These are phyloP conservation scores for Talaromyces atroroseus DNA, from an alignment of 2,329 filamentous ascomycete species.

Conservation along the genomic window DNA sequence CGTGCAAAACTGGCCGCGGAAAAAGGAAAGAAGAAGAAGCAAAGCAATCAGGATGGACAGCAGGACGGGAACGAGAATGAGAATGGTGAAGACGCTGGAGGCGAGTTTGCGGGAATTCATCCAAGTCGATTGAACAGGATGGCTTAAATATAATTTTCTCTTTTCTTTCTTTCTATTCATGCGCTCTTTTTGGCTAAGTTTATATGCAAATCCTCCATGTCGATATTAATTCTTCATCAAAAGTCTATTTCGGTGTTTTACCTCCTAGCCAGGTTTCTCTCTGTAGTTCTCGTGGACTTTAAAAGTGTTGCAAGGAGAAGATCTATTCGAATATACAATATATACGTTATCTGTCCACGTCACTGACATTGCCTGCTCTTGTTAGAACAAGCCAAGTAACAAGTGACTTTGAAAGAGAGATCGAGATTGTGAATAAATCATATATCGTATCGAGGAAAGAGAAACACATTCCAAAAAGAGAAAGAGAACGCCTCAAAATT, in stretches of 20 bases:
- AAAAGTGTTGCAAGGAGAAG: background rate
- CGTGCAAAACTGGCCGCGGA: slow-evolving; percentile 50
- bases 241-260: background rate
- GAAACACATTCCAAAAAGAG: slow-evolving; percentile 14
- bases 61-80: slow-evolving; percentile 20
- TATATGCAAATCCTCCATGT: background rate
- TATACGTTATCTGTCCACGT: background rate
- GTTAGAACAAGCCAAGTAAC: background rate
- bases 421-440: slow-evolving; percentile 3
- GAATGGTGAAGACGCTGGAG: slow-evolving; percentile 23
- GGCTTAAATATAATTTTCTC: slow-evolving; percentile 11
- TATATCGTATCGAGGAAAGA: slow-evolving; percentile 8
- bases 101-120: slow-evolving; percentile 35
- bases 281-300: background rate
- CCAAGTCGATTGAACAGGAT: slow-evolving; percentile 40
- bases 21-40: slow-evolving; percentile 38
- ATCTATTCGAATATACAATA: background rate
- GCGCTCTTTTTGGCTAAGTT: background rate
- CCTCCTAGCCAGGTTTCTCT: background rate
- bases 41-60: slow-evolving; percentile 20
- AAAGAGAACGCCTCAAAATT: slow-evolving; percentile 9
- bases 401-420: slow-evolving; percentile 4
- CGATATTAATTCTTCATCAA: background rate
- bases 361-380: background rate
- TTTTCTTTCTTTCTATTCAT: background rate